phyloP scores from a whole-genome alignment of 2,329 filamentous ascomycete species.

The Dactylella cylindrospora region DNA sequence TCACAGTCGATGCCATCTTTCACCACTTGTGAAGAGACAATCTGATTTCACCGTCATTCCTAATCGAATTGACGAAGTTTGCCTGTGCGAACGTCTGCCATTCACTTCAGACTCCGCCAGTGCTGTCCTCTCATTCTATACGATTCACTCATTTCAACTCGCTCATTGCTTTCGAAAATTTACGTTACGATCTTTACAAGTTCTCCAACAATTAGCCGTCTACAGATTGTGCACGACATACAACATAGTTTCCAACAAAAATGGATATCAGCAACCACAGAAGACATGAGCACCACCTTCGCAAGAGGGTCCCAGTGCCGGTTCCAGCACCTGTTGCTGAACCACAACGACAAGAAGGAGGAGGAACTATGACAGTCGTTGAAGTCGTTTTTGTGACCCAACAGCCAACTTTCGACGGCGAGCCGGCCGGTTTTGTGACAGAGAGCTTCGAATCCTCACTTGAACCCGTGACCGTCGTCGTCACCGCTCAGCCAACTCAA shows the following conservation, averaged over 20 bases:
- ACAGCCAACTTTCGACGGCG: constrained; percentile 18
- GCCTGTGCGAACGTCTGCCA: constrained; percentile 41
- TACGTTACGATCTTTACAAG: constrained; percentile 8
- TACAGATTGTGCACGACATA: constrained; percentile 25
- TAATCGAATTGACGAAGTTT: constrained; percentile 37
- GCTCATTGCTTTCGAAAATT: constrained; percentile 3
- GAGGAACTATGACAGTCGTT: constrained; percentile 39
- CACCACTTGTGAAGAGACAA: constrained; percentile 31
- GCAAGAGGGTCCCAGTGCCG: constrained; percentile 19
- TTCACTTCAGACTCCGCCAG: constrained; percentile 44
- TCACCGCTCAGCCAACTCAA: background rate
- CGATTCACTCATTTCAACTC: constrained; percentile 19
- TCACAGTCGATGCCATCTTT: constrained; percentile 40
- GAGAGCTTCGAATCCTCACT: constrained; percentile 1
- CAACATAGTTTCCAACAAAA: constrained; percentile 19
- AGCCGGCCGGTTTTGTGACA: constrained; percentile 16
- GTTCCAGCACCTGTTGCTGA: too few species aligned
- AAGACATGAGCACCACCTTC: constrained; percentile 38
- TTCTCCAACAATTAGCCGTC: constrained; percentile 14
- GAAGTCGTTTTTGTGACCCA: constrained; percentile 43
- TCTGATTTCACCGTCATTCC: constrained; percentile 39
- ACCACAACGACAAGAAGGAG: too few species aligned
- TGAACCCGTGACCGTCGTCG: background rate
- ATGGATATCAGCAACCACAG: constrained; percentile 42
- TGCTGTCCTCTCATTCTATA: constrained; percentile 36